Base-by-base conservation (phyloP, 2,329 filamentous ascomycete species). In the Cephalotrichum gorgonifer region DNA sequence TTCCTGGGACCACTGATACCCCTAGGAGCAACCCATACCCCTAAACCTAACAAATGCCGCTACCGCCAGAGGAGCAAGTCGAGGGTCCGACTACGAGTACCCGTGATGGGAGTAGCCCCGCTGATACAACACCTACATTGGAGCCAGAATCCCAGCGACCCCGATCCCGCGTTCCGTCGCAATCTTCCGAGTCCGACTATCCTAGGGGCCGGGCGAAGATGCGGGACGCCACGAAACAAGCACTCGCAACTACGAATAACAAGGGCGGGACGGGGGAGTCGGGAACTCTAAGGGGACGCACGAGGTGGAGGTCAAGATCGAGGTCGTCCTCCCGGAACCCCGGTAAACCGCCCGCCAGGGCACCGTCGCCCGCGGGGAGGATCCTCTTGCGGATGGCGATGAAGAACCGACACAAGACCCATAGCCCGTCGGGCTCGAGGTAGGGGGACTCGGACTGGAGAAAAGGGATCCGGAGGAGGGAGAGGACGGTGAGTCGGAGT, bases 281-380 rank as follows among this genome's bases (percentile, higher is more conserved):
- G 3, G 39, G 38, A 4, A 48, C 46, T 5, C 22, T 48, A 17
- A 25, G 46, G 22, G 46, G 46, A 17, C 46, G 46, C 38, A 48
- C 46, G 15, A 17, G 46, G 30, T 48, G 46, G 46, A 42, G 46
- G 28, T 48, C 46, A 38, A 42, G 46, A 30, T 48, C 46, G n/a
- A 48, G 25, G 2, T 48, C 46, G 12, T 26, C 26, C 9, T 43
- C 39, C 23, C 35, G 17, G n/a, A 22, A 39, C 35, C 4, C 35
- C 5, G n/a, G 30, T 14, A 33, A 33, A 20, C 20, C 35, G 35
- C n/a, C 35, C 7, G 35, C 17, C n/a, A 39, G 35, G 35, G 35
- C 15, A 17, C 35, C 25, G 17, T 41, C 23, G 17, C 46, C 25
- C 31, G 35, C 38, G 35, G 23, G 38, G 17, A 38, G 27, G 39